Base-by-base conservation (phyloP, 371 early-diverging fungal species). In the Cokeromyces recurvatus region DNA sequence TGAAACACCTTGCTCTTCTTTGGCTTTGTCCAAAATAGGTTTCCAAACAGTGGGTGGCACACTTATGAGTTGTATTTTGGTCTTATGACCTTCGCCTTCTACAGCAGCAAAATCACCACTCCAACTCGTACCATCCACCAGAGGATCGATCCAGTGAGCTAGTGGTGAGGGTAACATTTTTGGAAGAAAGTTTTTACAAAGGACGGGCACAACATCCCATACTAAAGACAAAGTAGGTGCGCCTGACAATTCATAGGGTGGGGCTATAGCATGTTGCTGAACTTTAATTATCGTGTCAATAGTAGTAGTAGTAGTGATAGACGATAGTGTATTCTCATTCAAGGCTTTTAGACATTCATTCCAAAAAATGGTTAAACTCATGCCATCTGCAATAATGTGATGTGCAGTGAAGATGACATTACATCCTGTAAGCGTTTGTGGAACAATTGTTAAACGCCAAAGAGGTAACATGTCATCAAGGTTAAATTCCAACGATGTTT, bases 341-440 rank as follows among this genome's bases (percentile, higher is more conserved):
- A n/a, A n/a, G n/a, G n/a, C n/a, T n/a, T n/a, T n/a, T n/a, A n/a
- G n/a, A n/a, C n/a, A n/a, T 6, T 46, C 58, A 20, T 43, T 35
- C 64, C 61, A 66, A 38, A 74, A 64, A 0, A 53, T 41, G 0
- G 41, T 29, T 14, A 66, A 36, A 43, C 66, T 68, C 43, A 52
- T 59, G n/a, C 74, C 74, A 25, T 74, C 71, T 6, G 32, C 47
- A 25, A 68, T 57, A 8, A 55, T 43, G 29, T 74, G 74, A 10
- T 68, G 59, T 4, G 54, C 31, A 3, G 54, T 46, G 5, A 61
- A 51, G 1, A 39, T 46, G 1, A 64, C 38, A 22, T 31, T 15
- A 17, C 57, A 59, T 37, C 41, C 29, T 29, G 5, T 11, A 29
- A 11, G 5, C 11, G 29, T 29, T 29, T 5, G 5, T 29, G 29